Evolutionary conservation across 139 green algal genomes (phyloP).

Genomic region (Chlorella ohadii): DNA sequence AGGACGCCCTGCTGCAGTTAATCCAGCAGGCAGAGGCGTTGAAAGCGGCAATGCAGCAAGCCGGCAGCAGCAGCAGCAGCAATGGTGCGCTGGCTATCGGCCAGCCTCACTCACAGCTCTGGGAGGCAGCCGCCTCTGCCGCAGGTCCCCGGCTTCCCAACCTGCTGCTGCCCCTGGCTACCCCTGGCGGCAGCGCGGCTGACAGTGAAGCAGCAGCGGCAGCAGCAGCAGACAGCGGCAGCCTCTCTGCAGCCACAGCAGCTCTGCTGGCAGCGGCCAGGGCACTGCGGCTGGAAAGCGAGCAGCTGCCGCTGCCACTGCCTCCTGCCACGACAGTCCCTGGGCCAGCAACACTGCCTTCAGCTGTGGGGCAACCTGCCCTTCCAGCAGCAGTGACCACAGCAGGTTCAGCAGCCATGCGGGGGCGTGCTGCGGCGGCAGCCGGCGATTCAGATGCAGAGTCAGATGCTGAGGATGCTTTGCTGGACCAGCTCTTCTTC

Average conservation of each 20-base stretch:
- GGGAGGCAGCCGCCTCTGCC: background rate
- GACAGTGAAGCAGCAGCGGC: background rate
- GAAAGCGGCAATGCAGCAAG: conserved; percentile 15
- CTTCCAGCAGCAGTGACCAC: background rate
- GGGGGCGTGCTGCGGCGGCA: background rate
- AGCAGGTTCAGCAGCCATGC: background rate
- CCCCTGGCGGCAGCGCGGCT: background rate
- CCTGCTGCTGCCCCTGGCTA: background rate
- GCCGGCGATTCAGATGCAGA: background rate
- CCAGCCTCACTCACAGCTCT: too few relatives aligned
- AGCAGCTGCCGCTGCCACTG: background rate
- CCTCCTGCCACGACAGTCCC: background rate
- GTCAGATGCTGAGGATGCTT: conserved; percentile 22
- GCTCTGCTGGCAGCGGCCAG: conserved; percentile 3
- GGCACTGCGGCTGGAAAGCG: background rate
- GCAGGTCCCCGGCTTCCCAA: conserved; percentile 6
- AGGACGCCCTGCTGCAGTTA: conserved; percentile 6
- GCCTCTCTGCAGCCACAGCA: background rate
- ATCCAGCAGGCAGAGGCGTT: conserved; percentile 32
- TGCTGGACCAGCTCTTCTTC: conserved; percentile 16
- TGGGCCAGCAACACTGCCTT: background rate
- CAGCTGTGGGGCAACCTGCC: background rate
- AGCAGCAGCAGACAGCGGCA: background rate
- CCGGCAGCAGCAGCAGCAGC: background rate
- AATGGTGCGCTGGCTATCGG: background rate